These are phyloP conservation scores for Dothistroma septosporum DNA, from an alignment of 2,329 filamentous ascomycete genomes.

Conservation along the genomic window DNA sequence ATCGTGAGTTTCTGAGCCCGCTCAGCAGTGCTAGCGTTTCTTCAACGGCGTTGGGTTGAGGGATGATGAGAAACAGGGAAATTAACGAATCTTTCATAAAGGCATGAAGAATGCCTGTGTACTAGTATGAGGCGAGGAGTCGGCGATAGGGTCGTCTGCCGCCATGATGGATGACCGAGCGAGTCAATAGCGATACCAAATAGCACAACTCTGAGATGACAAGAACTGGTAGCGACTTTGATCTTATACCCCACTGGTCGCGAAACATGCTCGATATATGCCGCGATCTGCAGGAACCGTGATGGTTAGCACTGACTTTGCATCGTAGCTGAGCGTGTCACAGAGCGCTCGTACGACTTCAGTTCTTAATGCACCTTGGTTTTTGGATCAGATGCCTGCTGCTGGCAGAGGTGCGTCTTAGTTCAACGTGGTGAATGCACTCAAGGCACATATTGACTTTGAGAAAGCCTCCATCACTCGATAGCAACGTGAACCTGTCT, in stretches of 20 bases:
- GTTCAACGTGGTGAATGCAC: too few relatives aligned
- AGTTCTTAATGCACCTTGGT: background rate
- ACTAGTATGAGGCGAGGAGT: background rate
- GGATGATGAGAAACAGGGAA: background rate
- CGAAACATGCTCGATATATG: background rate
- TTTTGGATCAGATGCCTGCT: background rate
- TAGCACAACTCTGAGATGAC: background rate
- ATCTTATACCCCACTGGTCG: background rate
- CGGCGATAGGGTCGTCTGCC: background rate
- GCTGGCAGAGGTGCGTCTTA: background rate
- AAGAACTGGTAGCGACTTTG: background rate
- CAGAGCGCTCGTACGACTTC: background rate
- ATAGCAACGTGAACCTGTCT: too few relatives aligned
- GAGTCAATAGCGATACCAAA: background rate
- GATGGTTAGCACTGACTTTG: background rate
- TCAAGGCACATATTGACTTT: too few relatives aligned
- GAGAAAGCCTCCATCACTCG: too few relatives aligned
- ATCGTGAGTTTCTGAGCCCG: constrained; percentile 18
- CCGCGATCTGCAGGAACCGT: background rate
- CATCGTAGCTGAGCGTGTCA: background rate
- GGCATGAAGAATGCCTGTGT: constrained; percentile 3
- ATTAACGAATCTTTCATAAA: background rate
- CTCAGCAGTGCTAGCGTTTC: background rate
- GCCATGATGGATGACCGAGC: background rate
- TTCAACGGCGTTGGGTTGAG: background rate